Evolutionary conservation across 495 filamentous ascomycete species (phyloP).

Genomic region (Lasiosphaeris hirsuta): DNA sequence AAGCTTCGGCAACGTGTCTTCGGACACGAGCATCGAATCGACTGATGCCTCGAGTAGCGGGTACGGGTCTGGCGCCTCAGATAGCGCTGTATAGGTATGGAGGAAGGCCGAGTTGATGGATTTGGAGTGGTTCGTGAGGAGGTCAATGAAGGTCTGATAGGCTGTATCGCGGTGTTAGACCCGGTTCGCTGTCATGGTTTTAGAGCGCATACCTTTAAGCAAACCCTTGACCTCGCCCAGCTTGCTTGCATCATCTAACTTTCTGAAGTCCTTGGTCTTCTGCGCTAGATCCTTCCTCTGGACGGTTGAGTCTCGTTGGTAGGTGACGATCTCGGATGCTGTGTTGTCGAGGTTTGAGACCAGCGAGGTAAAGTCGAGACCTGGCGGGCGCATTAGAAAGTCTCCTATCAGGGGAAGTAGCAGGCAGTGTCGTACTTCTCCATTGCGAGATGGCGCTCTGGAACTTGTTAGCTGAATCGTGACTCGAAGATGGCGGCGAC

Average conservation of each 20-base stretch:
- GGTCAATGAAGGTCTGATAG: conserved; percentile 96
- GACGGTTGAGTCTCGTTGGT: conserved; percentile 86
- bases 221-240: conserved; percentile 82
- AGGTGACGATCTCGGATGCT: conserved; percentile 86
- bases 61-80: conserved; percentile 95
- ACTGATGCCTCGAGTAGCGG: conserved; percentile 94
- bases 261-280: conserved; percentile 97
- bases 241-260: conserved; percentile 88
- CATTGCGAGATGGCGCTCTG: conserved; percentile 93
- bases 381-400: conserved; percentile 41
- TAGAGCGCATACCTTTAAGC: conserved; percentile 63
- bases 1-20: conserved; percentile 86
- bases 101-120: conserved; percentile 86
- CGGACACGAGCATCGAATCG: conserved; percentile 83
- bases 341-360: conserved; percentile 86
- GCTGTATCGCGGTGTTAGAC: conserved; percentile 48
- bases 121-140: conserved; percentile 91
- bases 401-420: conserved; percentile 3
- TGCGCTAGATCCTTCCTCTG: conserved; percentile 96
- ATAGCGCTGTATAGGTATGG: conserved; percentile 86
- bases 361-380: conserved; percentile 81
- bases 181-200: neutral
- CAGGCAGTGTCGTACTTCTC: conserved; percentile 64
- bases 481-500: conserved; percentile 15
- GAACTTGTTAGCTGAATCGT: conserved; percentile 79